Conservation (phyloP, 2,329 filamentous ascomycete genomes). For the Hypoxylon sp. region DNA sequence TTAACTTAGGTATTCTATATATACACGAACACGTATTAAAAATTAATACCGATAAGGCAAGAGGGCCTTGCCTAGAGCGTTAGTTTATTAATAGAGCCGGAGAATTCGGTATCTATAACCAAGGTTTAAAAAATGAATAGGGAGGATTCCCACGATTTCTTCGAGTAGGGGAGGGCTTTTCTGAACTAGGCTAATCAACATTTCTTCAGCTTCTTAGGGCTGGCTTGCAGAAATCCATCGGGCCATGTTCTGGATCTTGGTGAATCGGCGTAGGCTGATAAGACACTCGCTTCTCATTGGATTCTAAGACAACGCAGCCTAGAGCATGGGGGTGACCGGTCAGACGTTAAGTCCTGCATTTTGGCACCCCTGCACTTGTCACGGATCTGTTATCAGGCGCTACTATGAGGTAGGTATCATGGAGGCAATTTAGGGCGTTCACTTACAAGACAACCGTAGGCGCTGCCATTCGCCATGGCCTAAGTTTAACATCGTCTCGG, state of each 20-base stretch:
- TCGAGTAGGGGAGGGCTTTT: conserved; percentile 1
- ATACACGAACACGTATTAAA: not conserved
- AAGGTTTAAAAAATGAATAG: not conserved
- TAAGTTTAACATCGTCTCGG: conserved; percentile 1
- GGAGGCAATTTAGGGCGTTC: conserved; percentile 9
- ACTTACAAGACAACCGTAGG: not conserved
- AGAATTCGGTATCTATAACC: not conserved
- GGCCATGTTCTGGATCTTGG: conserved; percentile 9
- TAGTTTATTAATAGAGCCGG: not conserved
- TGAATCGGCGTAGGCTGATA: conserved; percentile 31
- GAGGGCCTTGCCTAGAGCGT: not conserved
- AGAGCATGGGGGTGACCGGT: conserved; percentile 18
- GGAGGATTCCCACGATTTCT: not conserved
- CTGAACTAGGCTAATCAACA: conserved; percentile 11
- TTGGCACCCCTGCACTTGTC: conserved; percentile 32
- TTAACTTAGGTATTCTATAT: not conserved
- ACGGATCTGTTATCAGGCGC: conserved; percentile 35
- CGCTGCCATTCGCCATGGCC: not conserved
- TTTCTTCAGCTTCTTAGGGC: conserved; percentile 18
- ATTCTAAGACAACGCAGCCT: conserved; percentile 25
- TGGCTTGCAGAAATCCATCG: conserved; percentile 14
- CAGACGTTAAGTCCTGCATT: conserved; percentile 24
- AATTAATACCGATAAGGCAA: conserved; percentile 1
- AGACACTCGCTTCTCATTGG: conserved; percentile 40
- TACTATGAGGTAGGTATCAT: conserved; percentile 24